Evolutionary conservation across 208 protist genomes (phyloP), one percentile per base, ranked within the genome.

Genomic region (Trypanosoma boissoni): DNA sequence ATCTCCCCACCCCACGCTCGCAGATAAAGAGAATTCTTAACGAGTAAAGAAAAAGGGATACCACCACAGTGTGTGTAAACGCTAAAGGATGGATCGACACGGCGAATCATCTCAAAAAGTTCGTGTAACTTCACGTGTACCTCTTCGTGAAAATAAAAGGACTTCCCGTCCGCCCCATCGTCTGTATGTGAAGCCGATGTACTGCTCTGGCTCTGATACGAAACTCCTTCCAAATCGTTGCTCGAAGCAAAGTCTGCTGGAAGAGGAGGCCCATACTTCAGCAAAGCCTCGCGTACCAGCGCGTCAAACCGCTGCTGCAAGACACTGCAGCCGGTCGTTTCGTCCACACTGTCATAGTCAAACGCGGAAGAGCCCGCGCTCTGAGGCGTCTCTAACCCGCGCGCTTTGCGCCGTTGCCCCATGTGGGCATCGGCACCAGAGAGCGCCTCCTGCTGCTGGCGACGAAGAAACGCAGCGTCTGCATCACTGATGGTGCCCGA

Each of bases 11-110:
- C 75, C 45, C 64, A 85, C 2, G 76, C 76, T 1, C 78, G 75
- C 7, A 95, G 64, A 52, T 89, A 95, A 1, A 49, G 21, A 68
- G 80, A 91, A 68, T 95, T 95, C 20, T 78, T 78, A 14, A 95
- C 69, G 26, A 95, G 72, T 41, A 95, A 55, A 4, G 84, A 80
- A 21, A 95, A 80, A 3, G 88, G 88, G 2, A 92, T 73, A 9
- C 79, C 69, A 55, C 84, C 84, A 52, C 78, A 84, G 71, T 88
- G 71, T 1, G 69, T 62, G 21, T 59, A 52, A 51, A 91, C 58
- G 58, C 73, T 85, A 56, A 91, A 95, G 28, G 49, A 34, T 16
- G 88, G 76, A 31, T 87, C 29, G 8, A 78, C 45, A 18, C 65
- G 58, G 14, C 74, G 72, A 32, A 95, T 62, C 10, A 90, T 77